phyloP scores from a whole-genome alignment of 2,329 filamentous ascomycete species.

The Penicillium sp. region DNA sequence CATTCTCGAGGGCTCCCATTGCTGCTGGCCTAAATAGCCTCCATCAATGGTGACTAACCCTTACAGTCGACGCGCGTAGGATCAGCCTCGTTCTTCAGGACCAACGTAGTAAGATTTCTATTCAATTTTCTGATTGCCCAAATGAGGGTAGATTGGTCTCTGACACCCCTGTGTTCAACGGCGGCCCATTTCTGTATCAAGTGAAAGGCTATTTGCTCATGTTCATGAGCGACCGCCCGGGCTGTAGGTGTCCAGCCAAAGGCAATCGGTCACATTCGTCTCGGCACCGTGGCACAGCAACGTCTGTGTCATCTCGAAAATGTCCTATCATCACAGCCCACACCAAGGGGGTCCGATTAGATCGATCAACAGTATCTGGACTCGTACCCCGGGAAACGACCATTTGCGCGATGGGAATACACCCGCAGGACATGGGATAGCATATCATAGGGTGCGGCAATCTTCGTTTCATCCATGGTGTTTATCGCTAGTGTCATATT shows the following conservation, averaged over 20 bases:
- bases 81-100: neutral
- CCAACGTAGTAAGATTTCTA: neutral
- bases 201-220: neutral
- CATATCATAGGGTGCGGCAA: too few species aligned
- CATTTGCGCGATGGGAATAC: neutral
- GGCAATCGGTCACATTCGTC: neutral
- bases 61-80: neutral
- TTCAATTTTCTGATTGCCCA: neutral
- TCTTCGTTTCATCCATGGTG: too few species aligned
- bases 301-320: neutral
- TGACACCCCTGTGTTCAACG: neutral
- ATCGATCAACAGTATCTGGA: neutral
- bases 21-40: neutral
- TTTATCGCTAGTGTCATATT: too few species aligned
- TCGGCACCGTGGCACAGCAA: neutral
- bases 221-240: neutral
- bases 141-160: neutral
- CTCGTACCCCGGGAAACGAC: neutral
- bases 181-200: neutral
- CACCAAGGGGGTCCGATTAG: neutral
- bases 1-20: too few species aligned
- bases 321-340: neutral
- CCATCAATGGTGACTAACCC: neutral
- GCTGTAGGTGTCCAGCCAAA: neutral
- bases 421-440: too few species aligned